These are phyloP conservation scores for Solanum hybrid DNA, from an alignment of 305 asterid species.

Conservation along the genomic window DNA sequence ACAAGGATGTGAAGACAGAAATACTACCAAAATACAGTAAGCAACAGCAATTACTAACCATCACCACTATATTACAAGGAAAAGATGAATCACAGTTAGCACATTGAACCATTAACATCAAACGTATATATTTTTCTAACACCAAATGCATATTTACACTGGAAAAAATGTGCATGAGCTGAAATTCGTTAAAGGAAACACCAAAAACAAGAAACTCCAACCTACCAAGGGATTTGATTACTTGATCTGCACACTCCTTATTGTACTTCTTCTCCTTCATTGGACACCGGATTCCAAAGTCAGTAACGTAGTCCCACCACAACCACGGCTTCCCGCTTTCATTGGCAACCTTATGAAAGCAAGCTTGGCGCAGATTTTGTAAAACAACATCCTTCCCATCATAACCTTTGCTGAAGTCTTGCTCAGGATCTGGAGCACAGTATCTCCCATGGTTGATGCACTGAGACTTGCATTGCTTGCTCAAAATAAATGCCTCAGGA, in stretches of 20 bases:
- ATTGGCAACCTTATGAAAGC: constrained; percentile 16
- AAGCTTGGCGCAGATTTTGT: constrained; percentile 17
- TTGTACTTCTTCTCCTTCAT: constrained; percentile 20
- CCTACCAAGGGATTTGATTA: constrained; percentile 15
- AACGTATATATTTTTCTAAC: neutral
- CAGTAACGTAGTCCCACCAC: constrained; percentile 28
- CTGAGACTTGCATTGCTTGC: constrained; percentile 75
- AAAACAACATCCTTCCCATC: constrained; percentile 26
- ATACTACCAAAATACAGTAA: neutral
- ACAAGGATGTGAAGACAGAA: neutral
- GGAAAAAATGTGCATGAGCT: neutral
- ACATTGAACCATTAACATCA: neutral
- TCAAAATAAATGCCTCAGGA: constrained; percentile 54
- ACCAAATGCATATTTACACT: neutral
- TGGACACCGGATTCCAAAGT: constrained; percentile 19
- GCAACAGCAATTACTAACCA: neutral
- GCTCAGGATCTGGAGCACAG: constrained; percentile 77
- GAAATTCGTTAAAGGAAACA: neutral
- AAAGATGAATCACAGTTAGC: neutral
- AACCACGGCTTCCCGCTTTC: constrained; percentile 17
- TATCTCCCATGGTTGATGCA: constrained; percentile 69
- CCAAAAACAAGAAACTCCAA: neutral
- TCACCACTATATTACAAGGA: neutral
- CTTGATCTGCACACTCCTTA: constrained; percentile 16
- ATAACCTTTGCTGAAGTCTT: constrained; percentile 42